Base-by-base conservation (phyloP, 345 rosid species). In the Fremontodendron californicum region DNA sequence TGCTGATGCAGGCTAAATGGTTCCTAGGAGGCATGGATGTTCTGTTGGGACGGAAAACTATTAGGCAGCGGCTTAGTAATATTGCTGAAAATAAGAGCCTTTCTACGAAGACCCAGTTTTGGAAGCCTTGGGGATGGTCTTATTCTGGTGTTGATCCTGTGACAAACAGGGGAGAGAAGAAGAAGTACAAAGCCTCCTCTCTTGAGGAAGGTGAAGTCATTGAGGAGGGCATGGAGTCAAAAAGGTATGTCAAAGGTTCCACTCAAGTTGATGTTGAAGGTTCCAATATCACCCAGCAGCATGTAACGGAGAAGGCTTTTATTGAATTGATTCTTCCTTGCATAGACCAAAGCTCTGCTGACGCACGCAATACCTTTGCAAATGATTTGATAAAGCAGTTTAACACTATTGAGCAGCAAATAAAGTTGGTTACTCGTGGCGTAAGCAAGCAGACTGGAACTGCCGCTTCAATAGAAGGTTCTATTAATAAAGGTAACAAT, bases 121-220 rank as follows among this genome's bases (percentile, higher is more conserved):
- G 90, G 91, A 94, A 87, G 88, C 94, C 97, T 62, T 94, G 99
- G 98, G 99, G 99, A 39, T 94, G 99, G 99, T 86, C 87, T 81
- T 71, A 16, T 62, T 74, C 83, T 52, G 85, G 81, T 78, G 54
- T 76, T 61, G 89, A 82, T 88, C 55, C 86, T 71, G 70, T 72
- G 11, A 75, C 78, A 76, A 82, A 55, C 79, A 85, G 80, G 83
- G 85, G 83, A 52, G 93, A 87, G 54, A 91, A 84, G 54, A 91
- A 84, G 86, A 90, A 86, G 87, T 79, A 77, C 21, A 96, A 92
- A 79, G 61, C 67, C 60, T 49, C 82, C 79, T 87, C 87, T 68
- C 84, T 92, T 45, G 98, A 92, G 79, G 99, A 96, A 87, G 98
- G 99, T 29, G 99, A 96, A 85, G 93, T 94, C 64, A 87, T 88